Percentiles rank a stretch among this genome's conserved stretches.
These are phyloP conservation scores for Sporisorium exsertum DNA, from an alignment of 1,284 basidiomycete species.

Conservation along the genomic window DNA sequence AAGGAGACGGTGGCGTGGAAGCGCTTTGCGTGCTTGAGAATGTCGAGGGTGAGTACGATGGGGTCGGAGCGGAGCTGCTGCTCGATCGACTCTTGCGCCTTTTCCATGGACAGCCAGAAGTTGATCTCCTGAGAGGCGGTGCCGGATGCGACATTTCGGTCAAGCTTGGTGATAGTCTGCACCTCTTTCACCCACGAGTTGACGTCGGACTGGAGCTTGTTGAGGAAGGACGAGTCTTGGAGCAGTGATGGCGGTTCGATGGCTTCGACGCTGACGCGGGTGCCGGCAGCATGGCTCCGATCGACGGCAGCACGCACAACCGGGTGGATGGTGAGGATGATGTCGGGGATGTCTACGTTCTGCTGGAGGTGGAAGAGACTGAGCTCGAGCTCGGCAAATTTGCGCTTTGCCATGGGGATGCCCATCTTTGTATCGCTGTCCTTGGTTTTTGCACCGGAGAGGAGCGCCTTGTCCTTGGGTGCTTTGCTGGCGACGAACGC, in stretches of 20 bases:
- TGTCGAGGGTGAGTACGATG: constrained; percentile 91
- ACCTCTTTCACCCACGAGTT: constrained; percentile 99
- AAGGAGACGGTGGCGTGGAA: constrained; percentile 98
- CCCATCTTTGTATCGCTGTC: constrained; percentile 80
- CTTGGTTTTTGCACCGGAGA: constrained; percentile 49
- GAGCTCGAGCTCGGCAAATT: constrained; percentile 97
- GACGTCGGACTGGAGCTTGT: constrained; percentile 91
- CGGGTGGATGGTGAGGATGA: constrained; percentile 90
- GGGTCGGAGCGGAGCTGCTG: constrained; percentile 90
- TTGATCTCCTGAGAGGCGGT: constrained; percentile 99
- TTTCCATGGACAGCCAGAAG: constrained; percentile 95
- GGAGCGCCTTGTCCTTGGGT: constrained; percentile 46
- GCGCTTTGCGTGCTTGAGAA: constrained; percentile 92
- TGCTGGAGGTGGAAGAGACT: constrained; percentile 95
- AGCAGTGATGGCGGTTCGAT: constrained; percentile 79
- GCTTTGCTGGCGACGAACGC: constrained; percentile 80
- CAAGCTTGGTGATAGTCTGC: constrained; percentile 92
- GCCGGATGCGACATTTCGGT: constrained; percentile 89
- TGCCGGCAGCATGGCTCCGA: constrained; percentile 72
- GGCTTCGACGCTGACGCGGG: constrained; percentile 80
- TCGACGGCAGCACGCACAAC: constrained; percentile 84
- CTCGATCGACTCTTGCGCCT: constrained; percentile 92
- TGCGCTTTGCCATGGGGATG: constrained; percentile 98
- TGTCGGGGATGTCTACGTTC: constrained; percentile 98
- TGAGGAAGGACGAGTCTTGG: constrained; percentile 90